Conservation (phyloP, 176 grass and related monocot species). For the Raddia distichophylla region DNA sequence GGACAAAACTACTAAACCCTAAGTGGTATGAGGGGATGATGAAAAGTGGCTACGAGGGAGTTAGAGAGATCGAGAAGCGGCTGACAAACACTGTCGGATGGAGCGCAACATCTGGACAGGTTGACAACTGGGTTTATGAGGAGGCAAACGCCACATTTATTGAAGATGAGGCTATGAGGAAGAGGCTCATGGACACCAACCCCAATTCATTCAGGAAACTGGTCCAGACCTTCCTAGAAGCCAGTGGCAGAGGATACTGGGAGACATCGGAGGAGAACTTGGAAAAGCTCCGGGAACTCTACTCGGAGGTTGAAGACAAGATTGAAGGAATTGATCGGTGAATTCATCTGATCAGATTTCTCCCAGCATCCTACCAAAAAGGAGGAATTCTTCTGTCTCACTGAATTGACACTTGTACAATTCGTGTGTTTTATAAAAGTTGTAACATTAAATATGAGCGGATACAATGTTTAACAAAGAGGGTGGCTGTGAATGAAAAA, state of each 20-base stretch:
- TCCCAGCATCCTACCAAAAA: conserved; percentile 31
- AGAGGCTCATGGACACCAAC: conserved; percentile 88
- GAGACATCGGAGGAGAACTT: conserved; percentile 97
- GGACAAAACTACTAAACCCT: conserved; percentile 97
- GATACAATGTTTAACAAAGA: conserved; percentile 48
- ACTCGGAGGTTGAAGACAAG: conserved; percentile 98
- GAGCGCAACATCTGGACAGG: conserved; percentile 96
- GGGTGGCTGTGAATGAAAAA: conserved; percentile 38
- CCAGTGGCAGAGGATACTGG: conserved; percentile 96
- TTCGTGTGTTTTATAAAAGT: conserved; percentile 48
- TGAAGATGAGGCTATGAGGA: conserved; percentile 88
- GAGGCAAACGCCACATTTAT: conserved; percentile 94
- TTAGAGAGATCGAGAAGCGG: conserved; percentile 93
- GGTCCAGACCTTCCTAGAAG: conserved; percentile 95
- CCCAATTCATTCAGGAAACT: conserved; percentile 97
- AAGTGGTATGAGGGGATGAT: conserved; percentile 99
- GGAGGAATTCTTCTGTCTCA: conserved; percentile 34
- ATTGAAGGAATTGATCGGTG: conserved; percentile 96
- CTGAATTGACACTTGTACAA: conserved; percentile 42
- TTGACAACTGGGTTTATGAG: conserved; percentile 99
- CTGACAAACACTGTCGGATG: conserved; percentile 97
- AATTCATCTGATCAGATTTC: conserved; percentile 3
- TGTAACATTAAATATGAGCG: conserved; percentile 43
- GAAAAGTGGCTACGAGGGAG: conserved; percentile 92
- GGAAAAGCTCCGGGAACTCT: conserved; percentile 77